Evolutionary conservation across 1,284 basidiomycete genomes (phyloP).

Genomic region (Ceratobasidium sp.): DNA sequence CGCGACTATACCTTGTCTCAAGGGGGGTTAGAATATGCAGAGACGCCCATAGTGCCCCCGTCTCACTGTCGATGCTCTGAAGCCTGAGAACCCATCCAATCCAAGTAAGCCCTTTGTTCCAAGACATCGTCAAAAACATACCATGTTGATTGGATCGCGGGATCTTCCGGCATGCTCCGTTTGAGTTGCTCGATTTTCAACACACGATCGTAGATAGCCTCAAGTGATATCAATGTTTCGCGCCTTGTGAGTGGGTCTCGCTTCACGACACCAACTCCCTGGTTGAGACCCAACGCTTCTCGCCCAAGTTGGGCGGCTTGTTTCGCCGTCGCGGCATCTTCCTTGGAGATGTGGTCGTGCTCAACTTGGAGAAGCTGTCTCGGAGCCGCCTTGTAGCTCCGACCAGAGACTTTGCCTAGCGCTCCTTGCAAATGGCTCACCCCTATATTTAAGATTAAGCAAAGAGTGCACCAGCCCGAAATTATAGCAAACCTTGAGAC

Average conservation of each 20-base stretch:
- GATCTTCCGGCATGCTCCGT: conserved; percentile 68
- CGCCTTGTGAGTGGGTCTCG: conserved; percentile 65
- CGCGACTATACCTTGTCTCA: conserved; percentile 73
- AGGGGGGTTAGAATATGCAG: conserved; percentile 89
- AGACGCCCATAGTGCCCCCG: conserved; percentile 80
- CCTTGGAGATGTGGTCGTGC: conserved; percentile 58
- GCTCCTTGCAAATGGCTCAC: conserved; percentile 80
- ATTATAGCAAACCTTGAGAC: conserved; percentile 59
- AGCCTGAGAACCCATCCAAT: conserved; percentile 56
- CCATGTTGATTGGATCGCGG: conserved; percentile 57
- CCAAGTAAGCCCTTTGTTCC: conserved; percentile 38
- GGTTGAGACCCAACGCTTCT: conserved; percentile 39
- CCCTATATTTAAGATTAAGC: conserved; percentile 9
- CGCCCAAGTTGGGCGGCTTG: conserved; percentile 41
- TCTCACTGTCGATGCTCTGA: conserved; percentile 64
- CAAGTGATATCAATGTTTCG: conserved; percentile 81
- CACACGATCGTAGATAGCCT: conserved; percentile 85
- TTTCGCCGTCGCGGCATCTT: conserved; percentile 51
- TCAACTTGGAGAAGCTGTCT: conserved; percentile 93
- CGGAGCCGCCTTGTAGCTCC: conserved; percentile 94
- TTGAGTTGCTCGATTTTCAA: conserved; percentile 87
- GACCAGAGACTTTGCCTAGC: conserved; percentile 89
- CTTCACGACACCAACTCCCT: conserved; percentile 43
- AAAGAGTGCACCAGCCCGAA: neutral
- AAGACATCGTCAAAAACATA: conserved; percentile 5